A percentile compares a stretch with the other conserved stretches of the same genome.
Evolutionary conservation across 2,329 filamentous ascomycete genomes (phyloP).

Genomic region (Fusarium sublunatum): DNA sequence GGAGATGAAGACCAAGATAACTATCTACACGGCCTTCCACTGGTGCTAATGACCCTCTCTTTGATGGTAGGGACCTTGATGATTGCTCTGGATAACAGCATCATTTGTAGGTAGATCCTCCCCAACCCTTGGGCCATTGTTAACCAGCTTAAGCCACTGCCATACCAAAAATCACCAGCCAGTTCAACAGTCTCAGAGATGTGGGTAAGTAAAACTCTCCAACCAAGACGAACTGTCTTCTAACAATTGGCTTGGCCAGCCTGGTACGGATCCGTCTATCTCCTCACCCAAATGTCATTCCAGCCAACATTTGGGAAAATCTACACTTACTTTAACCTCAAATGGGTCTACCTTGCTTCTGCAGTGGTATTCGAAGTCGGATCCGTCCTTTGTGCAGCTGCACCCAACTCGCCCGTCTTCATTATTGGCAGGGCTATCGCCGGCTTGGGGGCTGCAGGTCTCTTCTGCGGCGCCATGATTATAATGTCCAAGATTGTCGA

Average conservation of each 20-base stretch:
- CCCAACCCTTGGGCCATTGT: fast-evolving
- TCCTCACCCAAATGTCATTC: conserved; percentile 43
- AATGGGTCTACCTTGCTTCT: conserved; percentile 45
- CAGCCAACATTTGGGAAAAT: conserved; percentile 48
- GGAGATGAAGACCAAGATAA: not conserved
- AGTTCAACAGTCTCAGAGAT: conserved; percentile 52
- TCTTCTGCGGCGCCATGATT: conserved; percentile 32
- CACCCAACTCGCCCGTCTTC: conserved; percentile 50
- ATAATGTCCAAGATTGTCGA: conserved; percentile 29
- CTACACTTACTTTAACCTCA: conserved; percentile 50
- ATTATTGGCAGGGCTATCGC: conserved; percentile 55
- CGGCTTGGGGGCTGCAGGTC: conserved; percentile 47
- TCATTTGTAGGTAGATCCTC: conserved; percentile 19
- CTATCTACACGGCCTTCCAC: conserved; percentile 28
- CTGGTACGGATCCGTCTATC: conserved; percentile 50
- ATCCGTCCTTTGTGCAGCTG: conserved; percentile 44
- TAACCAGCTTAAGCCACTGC: conserved; percentile 37
- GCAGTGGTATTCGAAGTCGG: conserved; percentile 45
- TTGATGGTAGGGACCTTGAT: conserved; percentile 38
- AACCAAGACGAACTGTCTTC: fast-evolving
- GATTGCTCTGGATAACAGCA: conserved; percentile 41
- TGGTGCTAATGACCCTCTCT: conserved; percentile 32
- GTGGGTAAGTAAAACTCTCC: conserved; percentile 10
- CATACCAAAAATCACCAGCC: conserved; percentile 44
- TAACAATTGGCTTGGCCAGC: conserved; percentile 19